A percentile compares a stretch with the other conserved stretches of the same genome.
These are phyloP conservation scores for Spergularia azorica DNA, from an alignment of 179 eudicot species.

Conservation along the genomic window DNA sequence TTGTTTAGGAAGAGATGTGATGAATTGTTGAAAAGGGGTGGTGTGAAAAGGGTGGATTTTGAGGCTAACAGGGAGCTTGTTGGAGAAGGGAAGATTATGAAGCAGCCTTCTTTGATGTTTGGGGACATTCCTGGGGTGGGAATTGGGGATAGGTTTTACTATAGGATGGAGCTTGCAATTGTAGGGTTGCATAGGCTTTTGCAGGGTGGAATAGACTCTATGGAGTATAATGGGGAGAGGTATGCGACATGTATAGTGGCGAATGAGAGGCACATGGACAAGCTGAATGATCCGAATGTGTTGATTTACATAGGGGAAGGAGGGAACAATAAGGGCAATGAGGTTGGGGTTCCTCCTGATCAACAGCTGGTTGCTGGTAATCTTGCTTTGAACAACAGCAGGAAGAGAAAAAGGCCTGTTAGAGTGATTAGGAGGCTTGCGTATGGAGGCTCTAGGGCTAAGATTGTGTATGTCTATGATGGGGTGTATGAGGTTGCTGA, in stretches of 20 bases:
- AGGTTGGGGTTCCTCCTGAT: constrained; percentile 32
- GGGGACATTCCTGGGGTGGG: constrained; percentile 54
- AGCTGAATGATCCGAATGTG: constrained; percentile 23
- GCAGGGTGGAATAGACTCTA: constrained; percentile 41
- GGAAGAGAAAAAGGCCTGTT: constrained; percentile 27
- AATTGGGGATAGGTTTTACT: constrained; percentile 50
- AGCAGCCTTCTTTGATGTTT: constrained; percentile 5
- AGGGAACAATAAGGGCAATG: constrained; percentile 19
- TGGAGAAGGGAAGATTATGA: constrained; percentile 15
- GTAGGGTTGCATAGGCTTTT: constrained; percentile 28
- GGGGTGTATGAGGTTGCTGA: constrained; percentile 40
- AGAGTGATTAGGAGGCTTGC: constrained; percentile 39
- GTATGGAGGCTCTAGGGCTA: constrained; percentile 4
- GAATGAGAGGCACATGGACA: constrained; percentile 36
- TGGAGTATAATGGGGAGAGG: constrained; percentile 14
- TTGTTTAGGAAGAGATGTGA: constrained; percentile 30
- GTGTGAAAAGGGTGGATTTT: constrained; percentile 18
- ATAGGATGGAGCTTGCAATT: constrained; percentile 34
- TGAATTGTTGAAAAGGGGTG: constrained; percentile 12
- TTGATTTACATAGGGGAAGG: constrained; percentile 48
- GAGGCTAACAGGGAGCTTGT: constrained; percentile 12
- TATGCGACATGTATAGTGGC: constrained; percentile 46
- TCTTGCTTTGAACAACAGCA: constrained; percentile 41
- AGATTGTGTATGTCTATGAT: constrained; percentile 38
- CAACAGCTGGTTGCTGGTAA: constrained; percentile 43